These are phyloP conservation scores for Pythium oligandrum DNA, from an alignment of 352 stramenopile species.

Conservation along the genomic window DNA sequence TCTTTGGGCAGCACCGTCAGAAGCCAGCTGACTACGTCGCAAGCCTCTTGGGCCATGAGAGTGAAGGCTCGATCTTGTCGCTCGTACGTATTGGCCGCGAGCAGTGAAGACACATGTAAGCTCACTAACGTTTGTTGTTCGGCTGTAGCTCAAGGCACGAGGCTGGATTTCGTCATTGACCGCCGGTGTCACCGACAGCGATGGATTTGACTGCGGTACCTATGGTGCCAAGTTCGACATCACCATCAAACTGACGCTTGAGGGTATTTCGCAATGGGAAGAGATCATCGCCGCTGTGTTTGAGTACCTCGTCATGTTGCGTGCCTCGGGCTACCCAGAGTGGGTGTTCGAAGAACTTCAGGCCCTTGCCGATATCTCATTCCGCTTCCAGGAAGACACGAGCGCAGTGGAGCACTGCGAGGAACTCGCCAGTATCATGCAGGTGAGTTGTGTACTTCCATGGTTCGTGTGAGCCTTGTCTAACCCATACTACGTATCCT, in stretches of 20 bases:
- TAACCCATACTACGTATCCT: too few relatives aligned
- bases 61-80: constrained; percentile 22
- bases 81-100: not conserved
- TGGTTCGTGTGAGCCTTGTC: too few relatives aligned
- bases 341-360: constrained; percentile 42
- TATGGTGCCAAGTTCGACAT: constrained; percentile 37
- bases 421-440: constrained; percentile 52
- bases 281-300: constrained; percentile 25
- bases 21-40: constrained; percentile 36
- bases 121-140: too few relatives aligned
- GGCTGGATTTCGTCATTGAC: constrained; percentile 28
- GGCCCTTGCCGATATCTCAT: constrained; percentile 20
- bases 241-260: constrained; percentile 24
- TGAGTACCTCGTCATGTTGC: constrained; percentile 15
- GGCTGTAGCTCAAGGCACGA: constrained; percentile 12
- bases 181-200: constrained; percentile 27
- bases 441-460: constrained; percentile 20
- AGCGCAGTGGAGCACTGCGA: constrained; percentile 31
- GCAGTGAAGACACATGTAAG: too few relatives aligned
- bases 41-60: constrained; percentile 35
- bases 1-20: constrained; percentile 20
- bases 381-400: constrained; percentile 25
- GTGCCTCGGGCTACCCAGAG: not conserved
- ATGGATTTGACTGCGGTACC: constrained; percentile 39
- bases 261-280: constrained; percentile 27